Conservation (phyloP, 2,329 filamentous ascomycete species). For the Alternaria burnsii region DNA sequence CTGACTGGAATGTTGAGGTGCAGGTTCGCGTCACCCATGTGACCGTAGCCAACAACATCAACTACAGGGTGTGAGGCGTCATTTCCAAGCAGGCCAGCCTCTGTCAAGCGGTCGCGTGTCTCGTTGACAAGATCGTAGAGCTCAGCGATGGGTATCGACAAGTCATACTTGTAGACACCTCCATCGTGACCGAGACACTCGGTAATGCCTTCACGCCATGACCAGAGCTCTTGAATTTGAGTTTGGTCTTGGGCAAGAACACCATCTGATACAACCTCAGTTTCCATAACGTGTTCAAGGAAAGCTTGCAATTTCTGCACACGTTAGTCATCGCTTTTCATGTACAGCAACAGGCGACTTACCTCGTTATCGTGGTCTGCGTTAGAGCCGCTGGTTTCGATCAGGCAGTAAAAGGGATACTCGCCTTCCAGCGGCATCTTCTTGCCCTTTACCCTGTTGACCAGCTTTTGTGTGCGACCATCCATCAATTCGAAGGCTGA, state of each 20-base stretch:
- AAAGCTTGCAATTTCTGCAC: conserved; percentile 82
- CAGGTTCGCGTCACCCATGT: conserved; percentile 97
- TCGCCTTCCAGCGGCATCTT: conserved; percentile 82
- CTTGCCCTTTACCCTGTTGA: conserved; percentile 72
- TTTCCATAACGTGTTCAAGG: conserved; percentile 88
- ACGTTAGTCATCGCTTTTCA: conserved; percentile 15
- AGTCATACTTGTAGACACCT: conserved; percentile 97
- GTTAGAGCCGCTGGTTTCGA: conserved; percentile 96
- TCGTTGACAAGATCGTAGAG: conserved; percentile 93
- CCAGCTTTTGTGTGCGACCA: conserved; percentile 73
- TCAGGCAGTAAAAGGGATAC: conserved; percentile 93
- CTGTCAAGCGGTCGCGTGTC: conserved; percentile 73
- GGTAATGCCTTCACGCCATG: conserved; percentile 91
- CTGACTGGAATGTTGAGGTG: conserved; percentile 90
- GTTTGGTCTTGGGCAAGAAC: conserved; percentile 94
- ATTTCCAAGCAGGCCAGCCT: conserved; percentile 76
- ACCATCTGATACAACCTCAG: conserved; percentile 86
- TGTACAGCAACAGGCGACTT: neutral
- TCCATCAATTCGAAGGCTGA: conserved; percentile 99
- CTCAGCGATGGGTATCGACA: conserved; percentile 88
- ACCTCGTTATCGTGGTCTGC: conserved; percentile 83
- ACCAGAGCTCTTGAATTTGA: conserved; percentile 85
- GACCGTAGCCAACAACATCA: conserved; percentile 93
- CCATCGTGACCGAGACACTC: conserved; percentile 90
- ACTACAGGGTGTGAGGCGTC: conserved; percentile 80